Percentiles rank a stretch among this genome's conserved stretches.
Conservation (phyloP, 306 rosid genomes). For the Luffa acutangula region DNA sequence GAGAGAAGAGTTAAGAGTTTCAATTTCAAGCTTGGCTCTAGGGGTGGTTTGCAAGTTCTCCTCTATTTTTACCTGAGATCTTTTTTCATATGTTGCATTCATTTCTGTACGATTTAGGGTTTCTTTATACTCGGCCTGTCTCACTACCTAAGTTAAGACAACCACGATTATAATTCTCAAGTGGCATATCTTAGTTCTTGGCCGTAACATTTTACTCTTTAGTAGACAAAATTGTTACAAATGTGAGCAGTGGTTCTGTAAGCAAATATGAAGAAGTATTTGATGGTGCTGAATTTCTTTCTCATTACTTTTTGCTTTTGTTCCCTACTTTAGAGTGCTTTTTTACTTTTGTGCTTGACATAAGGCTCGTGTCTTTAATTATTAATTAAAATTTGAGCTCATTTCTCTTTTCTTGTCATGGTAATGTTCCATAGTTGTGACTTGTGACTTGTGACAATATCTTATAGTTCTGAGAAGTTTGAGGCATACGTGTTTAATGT, state of each 20-base stretch:
- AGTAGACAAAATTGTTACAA: not conserved
- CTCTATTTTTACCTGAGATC: not conserved
- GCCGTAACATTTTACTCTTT: not conserved
- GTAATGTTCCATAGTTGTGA: not conserved
- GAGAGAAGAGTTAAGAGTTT: not conserved
- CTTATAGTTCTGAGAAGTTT: not conserved
- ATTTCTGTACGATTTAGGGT: not conserved
- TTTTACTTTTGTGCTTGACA: not conserved
- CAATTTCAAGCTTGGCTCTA: not conserved
- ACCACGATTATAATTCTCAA: not conserved
- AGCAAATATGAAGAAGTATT: not conserved
- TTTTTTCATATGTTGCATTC: not conserved
- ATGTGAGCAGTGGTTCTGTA: not conserved
- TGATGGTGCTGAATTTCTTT: not conserved
- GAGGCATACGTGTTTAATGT: constrained; percentile 19
- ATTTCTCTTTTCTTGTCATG: not conserved
- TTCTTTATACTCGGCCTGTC: not conserved
- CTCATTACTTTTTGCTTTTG: not conserved
- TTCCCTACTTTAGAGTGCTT: not conserved
- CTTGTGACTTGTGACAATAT: not conserved
- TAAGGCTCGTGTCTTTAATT: not conserved
- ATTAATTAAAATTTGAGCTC: not conserved
- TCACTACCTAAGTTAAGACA: not conserved
- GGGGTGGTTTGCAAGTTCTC: not conserved
- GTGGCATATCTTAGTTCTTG: not conserved